Evolutionary conservation across 768 basidiomycete species (phyloP).

Genomic region (Suillus plorans): DNA sequence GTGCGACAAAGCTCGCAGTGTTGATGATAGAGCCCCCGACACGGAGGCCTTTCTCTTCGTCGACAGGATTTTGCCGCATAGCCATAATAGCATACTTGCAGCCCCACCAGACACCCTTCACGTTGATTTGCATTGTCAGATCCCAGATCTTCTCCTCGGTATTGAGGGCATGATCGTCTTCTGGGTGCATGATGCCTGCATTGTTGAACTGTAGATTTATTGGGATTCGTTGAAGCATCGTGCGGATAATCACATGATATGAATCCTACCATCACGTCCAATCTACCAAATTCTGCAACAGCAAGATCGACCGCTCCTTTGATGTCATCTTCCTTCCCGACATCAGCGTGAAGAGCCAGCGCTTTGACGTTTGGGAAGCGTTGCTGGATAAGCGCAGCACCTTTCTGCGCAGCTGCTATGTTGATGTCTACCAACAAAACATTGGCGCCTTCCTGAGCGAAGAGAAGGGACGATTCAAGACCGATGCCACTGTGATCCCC

Average conservation of each 20-base stretch:
- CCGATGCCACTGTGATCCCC: slow-evolving; percentile 79
- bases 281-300: slow-evolving; percentile 83
- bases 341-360: slow-evolving; percentile 77
- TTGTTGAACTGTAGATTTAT: slow-evolving; percentile 77
- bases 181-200: slow-evolving; percentile 97
- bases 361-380: slow-evolving; percentile 70
- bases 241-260: not conserved
- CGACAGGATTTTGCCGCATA: slow-evolving; percentile 90
- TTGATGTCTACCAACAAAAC: slow-evolving; percentile 91
- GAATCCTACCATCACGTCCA: slow-evolving; percentile 83
- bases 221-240: slow-evolving; percentile 2
- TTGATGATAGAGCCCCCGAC: slow-evolving; percentile 94
- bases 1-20: slow-evolving; percentile 94
- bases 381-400: slow-evolving; percentile 58
- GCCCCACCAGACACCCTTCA: slow-evolving; percentile 99
- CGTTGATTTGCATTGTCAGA: slow-evolving; percentile 88
- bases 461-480: slow-evolving; percentile 91
- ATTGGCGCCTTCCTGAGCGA: slow-evolving; percentile 92
- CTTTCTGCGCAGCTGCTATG: slow-evolving; percentile 66
- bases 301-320: slow-evolving; percentile 80
- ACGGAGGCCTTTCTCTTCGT: slow-evolving; percentile 76
- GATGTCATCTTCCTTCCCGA: slow-evolving; percentile 84
- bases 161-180: slow-evolving; percentile 91
- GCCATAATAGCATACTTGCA: slow-evolving; percentile 97
- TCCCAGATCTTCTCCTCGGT: slow-evolving; percentile 98